Evolutionary conservation across 257 asterid species (phyloP).

Genomic region (Voacanga thouarsii): DNA sequence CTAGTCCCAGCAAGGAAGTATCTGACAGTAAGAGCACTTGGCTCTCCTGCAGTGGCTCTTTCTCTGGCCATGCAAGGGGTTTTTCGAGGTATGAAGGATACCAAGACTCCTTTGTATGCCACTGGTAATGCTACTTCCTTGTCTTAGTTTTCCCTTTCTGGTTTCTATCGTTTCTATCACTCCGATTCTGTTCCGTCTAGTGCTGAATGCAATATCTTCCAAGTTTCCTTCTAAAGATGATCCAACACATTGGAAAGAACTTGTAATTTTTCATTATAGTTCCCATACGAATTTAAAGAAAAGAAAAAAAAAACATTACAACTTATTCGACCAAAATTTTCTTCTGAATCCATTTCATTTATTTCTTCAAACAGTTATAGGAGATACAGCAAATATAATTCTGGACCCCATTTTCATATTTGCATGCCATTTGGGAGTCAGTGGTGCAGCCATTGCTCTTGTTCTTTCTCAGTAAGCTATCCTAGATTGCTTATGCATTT

Average conservation of each 20-base stretch:
- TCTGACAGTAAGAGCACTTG: conserved; percentile 71
- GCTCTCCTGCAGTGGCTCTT: conserved; percentile 94
- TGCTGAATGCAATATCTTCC: background rate
- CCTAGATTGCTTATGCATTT: background rate
- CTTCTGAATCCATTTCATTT: background rate
- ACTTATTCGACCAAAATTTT: background rate
- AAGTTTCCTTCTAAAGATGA: background rate
- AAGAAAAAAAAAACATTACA: too few relatives aligned
- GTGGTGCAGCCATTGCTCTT: conserved; percentile 98
- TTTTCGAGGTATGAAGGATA: conserved; percentile 91
- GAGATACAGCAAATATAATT: conserved; percentile 66
- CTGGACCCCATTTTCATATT: conserved; percentile 89
- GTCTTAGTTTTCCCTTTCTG: too few relatives aligned
- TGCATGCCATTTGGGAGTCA: conserved; percentile 61
- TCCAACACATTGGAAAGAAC: too few relatives aligned
- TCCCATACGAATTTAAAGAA: too few relatives aligned
- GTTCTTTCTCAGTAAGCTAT: conserved; percentile 82
- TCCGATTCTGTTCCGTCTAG: background rate
- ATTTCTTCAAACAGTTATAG: conserved; percentile 48
- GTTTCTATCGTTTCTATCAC: background rate
- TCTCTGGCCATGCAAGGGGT: conserved; percentile 99
- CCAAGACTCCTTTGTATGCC: conserved; percentile 83
- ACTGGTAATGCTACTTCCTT: conserved; percentile 48
- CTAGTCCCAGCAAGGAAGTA: conserved; percentile 65
- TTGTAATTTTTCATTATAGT: too few relatives aligned